phyloP scores from a whole-genome alignment of 1,284 basidiomycete genomes.

The Mycosarcoma mackinlayi region DNA sequence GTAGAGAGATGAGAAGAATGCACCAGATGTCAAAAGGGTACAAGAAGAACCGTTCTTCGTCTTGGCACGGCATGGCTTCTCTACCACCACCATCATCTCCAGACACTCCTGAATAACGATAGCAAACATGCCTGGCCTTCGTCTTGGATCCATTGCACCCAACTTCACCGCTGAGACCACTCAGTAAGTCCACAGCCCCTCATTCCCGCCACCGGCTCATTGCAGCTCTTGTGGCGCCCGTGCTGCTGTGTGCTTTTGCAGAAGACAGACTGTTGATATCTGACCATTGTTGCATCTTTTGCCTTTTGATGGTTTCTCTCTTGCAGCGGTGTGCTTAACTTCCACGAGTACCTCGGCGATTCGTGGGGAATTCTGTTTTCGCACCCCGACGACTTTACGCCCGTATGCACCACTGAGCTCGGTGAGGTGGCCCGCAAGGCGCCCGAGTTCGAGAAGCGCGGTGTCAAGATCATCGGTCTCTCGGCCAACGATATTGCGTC shows the following conservation, averaged over 20 bases:
- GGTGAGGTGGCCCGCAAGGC: constrained; percentile 89
- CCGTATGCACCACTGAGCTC: constrained; percentile 83
- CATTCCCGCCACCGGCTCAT: too few relatives aligned
- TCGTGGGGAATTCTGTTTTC: constrained; percentile 77
- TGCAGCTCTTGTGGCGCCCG: not conserved
- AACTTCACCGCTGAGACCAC: constrained; percentile 67
- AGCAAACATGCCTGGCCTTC: constrained; percentile 56
- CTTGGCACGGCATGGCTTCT: not conserved
- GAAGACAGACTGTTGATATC: not conserved
- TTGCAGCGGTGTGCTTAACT: constrained; percentile 70
- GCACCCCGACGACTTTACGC: constrained; percentile 80
- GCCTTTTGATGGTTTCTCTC: not conserved
- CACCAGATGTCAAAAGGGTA: constrained; percentile 7
- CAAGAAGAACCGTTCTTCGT: constrained; percentile 13
- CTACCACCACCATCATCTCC: constrained; percentile 8
- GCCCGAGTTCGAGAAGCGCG: constrained; percentile 85
- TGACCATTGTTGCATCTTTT: not conserved
- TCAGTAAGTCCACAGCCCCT: constrained; percentile 53
- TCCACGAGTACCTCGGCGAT: constrained; percentile 89
- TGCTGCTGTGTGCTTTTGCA: too few relatives aligned
- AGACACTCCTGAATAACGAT: constrained; percentile 59
- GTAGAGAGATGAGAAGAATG: too few relatives aligned
- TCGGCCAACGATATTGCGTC: constrained; percentile 86
- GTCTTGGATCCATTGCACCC: constrained; percentile 65
- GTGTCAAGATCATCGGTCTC: constrained; percentile 80